Percentiles rank a stretch among this genome's conserved stretches.
phyloP scores from a whole-genome alignment of 1,284 basidiomycete genomes.

The Ustilago curta region DNA sequence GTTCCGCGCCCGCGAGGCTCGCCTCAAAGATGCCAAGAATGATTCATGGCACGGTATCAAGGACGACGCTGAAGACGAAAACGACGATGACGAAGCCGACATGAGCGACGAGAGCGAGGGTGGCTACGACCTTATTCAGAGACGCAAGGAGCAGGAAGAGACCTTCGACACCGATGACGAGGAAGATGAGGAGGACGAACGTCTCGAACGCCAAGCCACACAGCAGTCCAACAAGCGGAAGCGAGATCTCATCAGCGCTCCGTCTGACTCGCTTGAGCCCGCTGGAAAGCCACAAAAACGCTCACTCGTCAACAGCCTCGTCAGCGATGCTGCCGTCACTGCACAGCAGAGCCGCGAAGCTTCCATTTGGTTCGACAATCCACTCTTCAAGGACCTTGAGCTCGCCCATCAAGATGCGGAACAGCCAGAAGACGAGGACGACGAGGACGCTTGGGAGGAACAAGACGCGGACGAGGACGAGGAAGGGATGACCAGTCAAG shows the following conservation, averaged over 20 bases:
- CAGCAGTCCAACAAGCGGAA: constrained; percentile 64
- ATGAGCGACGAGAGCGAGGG: constrained; percentile 70
- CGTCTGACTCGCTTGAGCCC: constrained; percentile 8
- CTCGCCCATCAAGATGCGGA: constrained; percentile 72
- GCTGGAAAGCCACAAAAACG: constrained; percentile 46
- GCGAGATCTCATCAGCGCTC: constrained; percentile 17
- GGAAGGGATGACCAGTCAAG: constrained; percentile 68
- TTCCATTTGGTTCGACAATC: constrained; percentile 93
- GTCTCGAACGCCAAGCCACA: constrained; percentile 56
- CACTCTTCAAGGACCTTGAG: constrained; percentile 84
- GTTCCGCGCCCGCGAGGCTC: constrained; percentile 85
- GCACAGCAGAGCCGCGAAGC: constrained; percentile 72
- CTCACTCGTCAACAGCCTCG: constrained; percentile 45
- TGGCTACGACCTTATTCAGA: constrained; percentile 81
- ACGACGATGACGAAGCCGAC: constrained; percentile 69
- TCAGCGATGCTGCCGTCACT: constrained; percentile 43
- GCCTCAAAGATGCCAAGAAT: constrained; percentile 76
- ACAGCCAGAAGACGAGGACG: constrained; percentile 64
- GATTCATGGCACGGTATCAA: constrained; percentile 67
- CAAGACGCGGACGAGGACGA: constrained; percentile 31
- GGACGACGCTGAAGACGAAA: constrained; percentile 56
- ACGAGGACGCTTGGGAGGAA: constrained; percentile 56
- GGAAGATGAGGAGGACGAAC: constrained; percentile 69
- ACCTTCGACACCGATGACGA: constrained; percentile 73
- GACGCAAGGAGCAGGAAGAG: constrained; percentile 75